Evolutionary conservation across 192 early-diverging fungal genomes (phyloP), one percentile per base, ranked within the genome.

Genomic region (Linderina pennispora): DNA sequence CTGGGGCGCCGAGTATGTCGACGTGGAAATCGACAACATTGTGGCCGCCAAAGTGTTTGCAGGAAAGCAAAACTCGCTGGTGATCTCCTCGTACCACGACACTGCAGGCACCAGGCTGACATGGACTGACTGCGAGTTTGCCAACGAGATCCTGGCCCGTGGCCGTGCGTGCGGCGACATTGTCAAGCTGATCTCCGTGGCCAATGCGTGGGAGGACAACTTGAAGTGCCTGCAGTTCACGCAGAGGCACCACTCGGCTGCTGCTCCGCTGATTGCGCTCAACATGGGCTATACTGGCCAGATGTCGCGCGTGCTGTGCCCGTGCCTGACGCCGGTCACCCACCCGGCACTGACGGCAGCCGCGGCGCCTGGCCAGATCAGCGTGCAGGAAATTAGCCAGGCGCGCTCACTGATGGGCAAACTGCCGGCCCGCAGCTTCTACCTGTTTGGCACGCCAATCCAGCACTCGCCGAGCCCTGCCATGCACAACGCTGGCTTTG

Each of bases 1-100:
- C 39, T 92, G 91, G 90, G 94, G 92, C 19, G 87, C 89, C 60
- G 94, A 97, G 68, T 95, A 89, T 55, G 63, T 99, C 21, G 97
- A 97, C 58, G 74, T 96, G 19, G 92, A 96, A 57, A 72, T 88
- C 22, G 51, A 55, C 40, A 11, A 26, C 9, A n/a, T n/a, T n/a
- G 45, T 32, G 4, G 48, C 54, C 8, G 9, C 51, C 0, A 33
- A 33, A 2, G n/a, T 58, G 22, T 49, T 58, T 20, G 45, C 55
- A 0, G 57, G 36, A 53, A 78, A 58, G 48, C 61, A 43, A 53
- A 70, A 36, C 47, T 94, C 28, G 42, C 55, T 91, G 19, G 48
- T 94, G 34, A 77, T 99, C 31, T 90, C 88, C 0, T 92, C 89
- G 20, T 96, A 79, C 84, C 95, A 98, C 58, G 95, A 98, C 62